Evolutionary conservation across 2,329 filamentous ascomycete species (phyloP).

Genomic region (Cladophialophora carrionii): DNA sequence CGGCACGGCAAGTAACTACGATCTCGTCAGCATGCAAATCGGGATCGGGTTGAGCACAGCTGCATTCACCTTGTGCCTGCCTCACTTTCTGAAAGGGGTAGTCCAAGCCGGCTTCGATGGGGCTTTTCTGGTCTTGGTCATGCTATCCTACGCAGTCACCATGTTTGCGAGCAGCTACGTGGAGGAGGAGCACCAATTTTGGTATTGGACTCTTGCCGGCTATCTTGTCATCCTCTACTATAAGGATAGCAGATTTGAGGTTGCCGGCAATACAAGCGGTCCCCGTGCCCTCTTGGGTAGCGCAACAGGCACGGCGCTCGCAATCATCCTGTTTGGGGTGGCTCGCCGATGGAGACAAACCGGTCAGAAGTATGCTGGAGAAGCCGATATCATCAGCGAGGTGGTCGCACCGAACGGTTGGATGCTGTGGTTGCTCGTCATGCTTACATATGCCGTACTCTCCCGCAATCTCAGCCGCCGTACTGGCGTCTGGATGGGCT

Average conservation of each 20-base stretch:
- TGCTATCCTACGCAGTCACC: conserved; percentile 73
- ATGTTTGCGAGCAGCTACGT: conserved; percentile 99
- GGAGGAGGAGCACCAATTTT: conserved; percentile 97
- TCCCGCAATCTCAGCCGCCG: conserved; percentile 51
- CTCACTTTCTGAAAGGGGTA: conserved; percentile 23
- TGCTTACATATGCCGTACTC: conserved; percentile 68
- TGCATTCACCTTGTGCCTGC: conserved; percentile 39
- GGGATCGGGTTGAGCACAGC: conserved; percentile 49
- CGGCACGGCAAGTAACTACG: conserved; percentile 89
- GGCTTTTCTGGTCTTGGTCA: conserved; percentile 55
- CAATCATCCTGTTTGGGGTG: conserved; percentile 67
- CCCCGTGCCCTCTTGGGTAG: conserved; percentile 1
- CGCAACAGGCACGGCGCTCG: conserved; percentile 45
- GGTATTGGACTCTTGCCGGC: conserved; percentile 78
- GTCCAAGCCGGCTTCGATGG: conserved; percentile 26
- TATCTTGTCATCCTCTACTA: conserved; percentile 52
- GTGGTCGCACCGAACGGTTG: conserved; percentile 67
- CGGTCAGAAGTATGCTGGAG: conserved; percentile 92
- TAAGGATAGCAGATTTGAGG: conserved; percentile 24
- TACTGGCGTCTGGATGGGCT: conserved; percentile 33
- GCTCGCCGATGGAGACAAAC: conserved; percentile 91
- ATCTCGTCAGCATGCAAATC: conserved; percentile 64
- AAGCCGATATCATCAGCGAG: conserved; percentile 77
- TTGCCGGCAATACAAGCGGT: neutral
- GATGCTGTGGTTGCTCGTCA: conserved; percentile 74